Percentiles rank a stretch among this genome's conserved stretches.
phyloP scores from a whole-genome alignment of 2,329 filamentous ascomycete species.

The Aspergillus spinulosporus region DNA sequence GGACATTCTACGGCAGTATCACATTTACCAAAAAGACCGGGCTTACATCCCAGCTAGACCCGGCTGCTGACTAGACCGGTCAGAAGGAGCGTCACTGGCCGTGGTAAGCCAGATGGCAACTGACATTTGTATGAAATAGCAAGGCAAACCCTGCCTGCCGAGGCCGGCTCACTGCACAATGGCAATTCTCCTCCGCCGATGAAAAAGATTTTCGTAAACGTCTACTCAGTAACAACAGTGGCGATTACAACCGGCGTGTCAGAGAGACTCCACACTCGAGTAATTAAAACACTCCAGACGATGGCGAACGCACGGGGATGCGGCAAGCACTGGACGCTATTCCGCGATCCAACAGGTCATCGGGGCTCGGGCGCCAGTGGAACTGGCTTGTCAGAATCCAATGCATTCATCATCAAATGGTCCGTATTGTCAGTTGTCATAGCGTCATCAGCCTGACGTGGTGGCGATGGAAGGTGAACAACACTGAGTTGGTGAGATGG shows the following conservation, averaged over 20 bases:
- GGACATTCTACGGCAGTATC: constrained; percentile 23
- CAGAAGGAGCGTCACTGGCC: constrained; percentile 20
- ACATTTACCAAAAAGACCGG: constrained; percentile 28
- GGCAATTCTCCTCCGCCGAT: constrained; percentile 15
- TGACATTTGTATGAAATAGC: constrained; percentile 26
- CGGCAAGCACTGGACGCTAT: constrained; percentile 8
- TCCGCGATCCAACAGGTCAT: neutral
- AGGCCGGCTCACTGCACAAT: too few species aligned
- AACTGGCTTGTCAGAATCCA: neutral
- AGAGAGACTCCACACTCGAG: constrained; percentile 25
- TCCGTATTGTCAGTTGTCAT: neutral
- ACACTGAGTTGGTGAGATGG: neutral
- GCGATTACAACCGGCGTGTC: constrained; percentile 24
- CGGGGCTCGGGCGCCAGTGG: neutral
- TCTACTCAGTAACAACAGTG: constrained; percentile 24
- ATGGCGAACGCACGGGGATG: constrained; percentile 26
- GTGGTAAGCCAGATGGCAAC: constrained; percentile 22
- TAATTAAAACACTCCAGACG: constrained; percentile 21
- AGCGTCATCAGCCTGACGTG: neutral
- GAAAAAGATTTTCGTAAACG: constrained; percentile 27
- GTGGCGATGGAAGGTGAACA: neutral
- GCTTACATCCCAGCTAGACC: constrained; percentile 9
- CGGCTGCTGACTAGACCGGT: constrained; percentile 5
- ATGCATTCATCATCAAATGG: neutral
- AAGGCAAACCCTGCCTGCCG: constrained; percentile 13